Conservation (phyloP, 2,329 filamentous ascomycete species). For the Chrysosporium keratinophilum region DNA sequence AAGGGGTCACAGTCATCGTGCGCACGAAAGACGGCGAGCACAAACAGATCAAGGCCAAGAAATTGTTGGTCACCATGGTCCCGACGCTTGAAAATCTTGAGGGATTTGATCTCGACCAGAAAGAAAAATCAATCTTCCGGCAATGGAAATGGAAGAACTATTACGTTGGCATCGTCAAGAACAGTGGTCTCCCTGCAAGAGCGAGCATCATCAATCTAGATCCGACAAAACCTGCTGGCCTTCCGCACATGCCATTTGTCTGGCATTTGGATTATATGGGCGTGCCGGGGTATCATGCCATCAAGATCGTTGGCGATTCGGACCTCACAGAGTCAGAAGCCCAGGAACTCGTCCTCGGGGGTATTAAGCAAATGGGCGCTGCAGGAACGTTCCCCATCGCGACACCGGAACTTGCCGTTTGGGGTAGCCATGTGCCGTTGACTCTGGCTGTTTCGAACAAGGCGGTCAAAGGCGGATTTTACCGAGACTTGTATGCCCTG, state of each 20-base stretch:
- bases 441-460: constrained; percentile 25
- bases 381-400: constrained; percentile 2
- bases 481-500: constrained; percentile 30
- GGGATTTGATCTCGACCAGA: constrained; percentile 26
- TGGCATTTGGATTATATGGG: constrained; percentile 11
- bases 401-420: constrained; percentile 2
- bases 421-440: constrained; percentile 26
- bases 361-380: constrained; percentile 1
- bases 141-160: constrained; percentile 22
- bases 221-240: constrained; percentile 1
- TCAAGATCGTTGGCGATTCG: constrained; percentile 9
- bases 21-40: constrained; percentile 21
- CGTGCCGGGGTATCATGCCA: constrained; percentile 6
- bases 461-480: constrained; percentile 31
- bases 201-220: constrained; percentile 1
- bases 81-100: constrained; percentile 28
- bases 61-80: constrained; percentile 36
- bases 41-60: constrained; percentile 29
- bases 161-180: constrained; percentile 10
- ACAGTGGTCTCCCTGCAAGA: constrained; percentile 3
- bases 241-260: constrained; percentile 9
- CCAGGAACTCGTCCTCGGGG: constrained; percentile 1
- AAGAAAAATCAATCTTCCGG: constrained; percentile 29
- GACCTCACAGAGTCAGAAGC: constrained; percentile 2
- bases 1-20: constrained; percentile 21